Evolutionary conservation across 345 rosid species (phyloP).

Genomic region (Corymbia maculata): DNA sequence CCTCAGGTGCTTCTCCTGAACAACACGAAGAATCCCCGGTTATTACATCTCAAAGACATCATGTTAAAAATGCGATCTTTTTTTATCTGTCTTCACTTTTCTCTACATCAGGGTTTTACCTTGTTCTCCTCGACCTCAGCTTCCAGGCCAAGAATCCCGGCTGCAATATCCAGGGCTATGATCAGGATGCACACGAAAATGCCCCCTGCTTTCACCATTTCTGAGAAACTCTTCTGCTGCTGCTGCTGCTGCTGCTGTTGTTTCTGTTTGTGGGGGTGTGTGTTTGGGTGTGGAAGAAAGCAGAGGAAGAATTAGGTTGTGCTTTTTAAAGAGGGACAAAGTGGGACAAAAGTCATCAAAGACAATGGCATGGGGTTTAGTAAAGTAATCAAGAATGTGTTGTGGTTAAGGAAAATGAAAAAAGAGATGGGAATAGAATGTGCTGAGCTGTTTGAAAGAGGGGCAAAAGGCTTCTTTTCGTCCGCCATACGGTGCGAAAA

Average conservation of each 20-base stretch:
- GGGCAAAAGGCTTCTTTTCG: constrained; percentile 25
- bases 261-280: neutral
- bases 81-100: neutral
- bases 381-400: neutral
- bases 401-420: neutral
- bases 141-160: constrained; percentile 84
- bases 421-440: neutral
- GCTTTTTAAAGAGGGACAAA: neutral
- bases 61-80: neutral
- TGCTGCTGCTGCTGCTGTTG: neutral
- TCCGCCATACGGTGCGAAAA: constrained; percentile 5
- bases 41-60: neutral
- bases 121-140: constrained; percentile 84
- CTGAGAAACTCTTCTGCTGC: neutral
- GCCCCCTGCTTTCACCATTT: constrained; percentile 57
- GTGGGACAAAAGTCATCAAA: neutral
- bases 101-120: constrained; percentile 11
- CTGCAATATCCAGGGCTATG: constrained; percentile 68
- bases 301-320: neutral
- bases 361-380: neutral
- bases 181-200: constrained; percentile 65
- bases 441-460: constrained; percentile 1
- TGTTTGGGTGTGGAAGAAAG: neutral
- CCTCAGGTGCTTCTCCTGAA: constrained; percentile 47
- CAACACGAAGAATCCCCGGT: neutral